These are phyloP conservation scores for Mycosarcoma maydis DNA, from an alignment of 1,284 basidiomycete genomes.

Conservation along the genomic window DNA sequence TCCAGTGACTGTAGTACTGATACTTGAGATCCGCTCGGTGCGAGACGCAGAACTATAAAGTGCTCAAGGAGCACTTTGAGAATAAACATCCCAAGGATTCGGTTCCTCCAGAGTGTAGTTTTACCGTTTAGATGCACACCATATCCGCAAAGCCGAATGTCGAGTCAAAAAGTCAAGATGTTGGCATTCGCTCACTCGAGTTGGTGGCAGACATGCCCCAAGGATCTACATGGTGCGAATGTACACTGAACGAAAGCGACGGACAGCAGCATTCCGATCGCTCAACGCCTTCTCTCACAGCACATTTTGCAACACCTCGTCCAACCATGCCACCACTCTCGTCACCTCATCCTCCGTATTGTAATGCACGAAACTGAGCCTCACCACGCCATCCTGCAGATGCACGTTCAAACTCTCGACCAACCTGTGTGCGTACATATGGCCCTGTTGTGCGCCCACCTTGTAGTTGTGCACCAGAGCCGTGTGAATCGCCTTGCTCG, in stretches of 20 bases:
- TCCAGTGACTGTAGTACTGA: too few species aligned
- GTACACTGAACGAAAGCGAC: too few species aligned
- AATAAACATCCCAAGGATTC: slow-evolving; percentile 39
- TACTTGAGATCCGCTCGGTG: too few species aligned
- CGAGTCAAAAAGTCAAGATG: too few species aligned
- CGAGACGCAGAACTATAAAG: not conserved
- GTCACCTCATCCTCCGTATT: slow-evolving; percentile 78
- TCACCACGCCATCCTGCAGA: slow-evolving; percentile 74
- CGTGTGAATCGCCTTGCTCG: slow-evolving; percentile 74
- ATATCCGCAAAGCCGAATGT: too few species aligned
- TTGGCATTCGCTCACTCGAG: too few species aligned
- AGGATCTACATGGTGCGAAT: too few species aligned
- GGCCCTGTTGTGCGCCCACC: slow-evolving; percentile 79
- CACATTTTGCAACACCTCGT: slow-evolving; percentile 67
- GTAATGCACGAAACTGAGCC: slow-evolving; percentile 82
- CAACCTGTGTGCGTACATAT: slow-evolving; percentile 80
- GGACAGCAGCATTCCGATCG: not conserved
- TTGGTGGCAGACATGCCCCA: too few species aligned
- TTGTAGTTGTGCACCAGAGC: slow-evolving; percentile 70
- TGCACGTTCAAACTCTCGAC: slow-evolving; percentile 69
- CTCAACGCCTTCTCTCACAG: not conserved
- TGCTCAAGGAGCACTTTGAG: slow-evolving; percentile 33
- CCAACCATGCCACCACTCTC: slow-evolving; percentile 71
- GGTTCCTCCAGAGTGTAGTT: slow-evolving; percentile 22
- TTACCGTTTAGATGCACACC: slow-evolving; percentile 7